Base-by-base conservation (phyloP, 2,329 filamentous ascomycete genomes). In the Colletotrichum magnum region DNA sequence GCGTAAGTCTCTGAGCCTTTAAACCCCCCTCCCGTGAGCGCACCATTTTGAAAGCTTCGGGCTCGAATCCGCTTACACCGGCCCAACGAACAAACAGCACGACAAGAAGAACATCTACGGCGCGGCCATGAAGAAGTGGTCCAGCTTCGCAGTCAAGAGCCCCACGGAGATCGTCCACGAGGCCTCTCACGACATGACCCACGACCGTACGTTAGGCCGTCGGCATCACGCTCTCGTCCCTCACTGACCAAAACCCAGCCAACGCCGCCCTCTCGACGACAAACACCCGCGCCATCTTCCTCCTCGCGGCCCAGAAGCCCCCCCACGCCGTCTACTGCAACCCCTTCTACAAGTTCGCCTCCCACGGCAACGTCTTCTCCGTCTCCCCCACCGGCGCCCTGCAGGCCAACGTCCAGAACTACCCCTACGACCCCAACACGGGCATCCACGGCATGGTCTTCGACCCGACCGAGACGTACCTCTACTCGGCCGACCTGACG, bases 81-180 rank as follows among this genome's bases (percentile, higher is more conserved):
- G 15, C 16, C 13, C 15, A 1, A 24, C 21, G 21, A 24, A 24
- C 21, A 4, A n/a, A n/a, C 77, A 95, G 91, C 93, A 97, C 81
- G 84, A 87, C 71, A 93, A 92, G 77, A 95, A 94, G 81, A 92
- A 93, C 78, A 91, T 97, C 70, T 97, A 97, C 79, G 94, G 94
- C 75, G 91, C 94, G 4, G 93, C 93, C 70, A 96, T 96, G 93
- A 97, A 97, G 86, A 95, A 94, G 79, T 97, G 94, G 93, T 92
- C 92, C 58, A 94, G 92, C 78, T 95, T 93, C 79, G 85, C 90
- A 53, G 92, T 97, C 75, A 88, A 91, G 75, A 91, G 88, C 73
- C 92, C 94, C 3, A 91, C 89, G 2, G 89, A 94, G 58, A 96
- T 97, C 72, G 82, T 89, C 54, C 94, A 96, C 74, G 88, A 92